Evolutionary conservation across 2,329 filamentous ascomycete genomes (phyloP), one percentile per base, ranked within the genome.

Genomic region (Lachnellula arida): DNA sequence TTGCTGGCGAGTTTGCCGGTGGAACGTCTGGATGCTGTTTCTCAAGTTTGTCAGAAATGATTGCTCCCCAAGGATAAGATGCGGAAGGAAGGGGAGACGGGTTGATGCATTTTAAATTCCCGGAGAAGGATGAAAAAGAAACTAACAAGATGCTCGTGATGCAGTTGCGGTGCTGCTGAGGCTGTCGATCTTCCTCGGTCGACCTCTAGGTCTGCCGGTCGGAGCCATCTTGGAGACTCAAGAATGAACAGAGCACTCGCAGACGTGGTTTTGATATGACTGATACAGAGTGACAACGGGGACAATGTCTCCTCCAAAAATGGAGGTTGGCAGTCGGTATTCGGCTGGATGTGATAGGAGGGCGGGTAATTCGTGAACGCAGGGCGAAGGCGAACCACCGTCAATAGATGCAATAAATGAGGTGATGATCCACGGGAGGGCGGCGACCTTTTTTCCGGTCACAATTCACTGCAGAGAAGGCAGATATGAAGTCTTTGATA

Each of bases 131-230:
- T 39, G 35, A 5, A 5, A 7, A 44, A 44, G 6, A 19, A 15
- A 63, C 66, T 60, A 60, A 67, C 66, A 64, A 19, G 64, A 61
- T 46, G 58, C 46, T 59, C 62, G 62, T 14, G 63, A 66, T 25
- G 42, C 56, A 42, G 60, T 49, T 9, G 52, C 51, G 46, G 58
- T 63, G 48, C 34, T 56, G n/a, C 46, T 39, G 22, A 54, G 37
- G 50, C 51, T 61, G 19, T 51, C 51, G 17, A 53, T 51, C 46
- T 63, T 68, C 28, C 49, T 59, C 8, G 61, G 60, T 35, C 64
- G 56, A n/a, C 63, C 63, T 60, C 64, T 61, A 4, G 59, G 53
- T 56, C 48, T 59, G 46, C 51, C 46, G 17, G 51, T 46, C 9
- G 59, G 53, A 5, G 63, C 55, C 60, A 63, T 67, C n/a, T 54